These are phyloP conservation scores for Glycine tomentella DNA, from an alignment of 306 rosid species.

Conservation along the genomic window DNA sequence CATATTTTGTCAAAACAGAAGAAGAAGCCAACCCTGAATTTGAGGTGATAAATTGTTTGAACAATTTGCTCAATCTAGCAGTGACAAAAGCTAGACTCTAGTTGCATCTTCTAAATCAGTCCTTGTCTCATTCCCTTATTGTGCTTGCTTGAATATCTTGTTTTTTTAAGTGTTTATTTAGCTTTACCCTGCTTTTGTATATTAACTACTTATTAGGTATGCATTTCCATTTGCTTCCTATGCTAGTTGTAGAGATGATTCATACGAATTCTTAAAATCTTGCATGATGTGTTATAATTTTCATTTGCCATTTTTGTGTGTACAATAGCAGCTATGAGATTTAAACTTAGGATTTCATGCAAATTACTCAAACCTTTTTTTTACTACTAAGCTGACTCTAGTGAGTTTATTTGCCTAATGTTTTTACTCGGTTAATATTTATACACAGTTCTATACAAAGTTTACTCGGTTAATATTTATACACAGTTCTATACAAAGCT, in stretches of 20 bases:
- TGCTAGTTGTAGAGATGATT: conserved; percentile 39
- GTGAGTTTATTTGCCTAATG: not conserved
- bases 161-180: not conserved
- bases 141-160: conserved; percentile 1
- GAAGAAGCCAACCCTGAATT: conserved; percentile 65
- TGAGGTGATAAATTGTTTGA: conserved; percentile 58
- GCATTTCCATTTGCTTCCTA: not conserved
- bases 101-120: not conserved
- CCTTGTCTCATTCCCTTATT: not conserved
- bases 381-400: too few species aligned
- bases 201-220: conserved; percentile 1
- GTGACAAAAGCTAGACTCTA: conserved; percentile 5
- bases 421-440: too few species aligned
- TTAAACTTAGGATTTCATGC: too few species aligned
- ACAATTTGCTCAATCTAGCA: conserved; percentile 25
- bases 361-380: too few species aligned
- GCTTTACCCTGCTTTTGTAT: conserved; percentile 16
- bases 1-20: conserved; percentile 70
- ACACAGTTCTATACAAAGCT: not conserved
- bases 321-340: too few species aligned
- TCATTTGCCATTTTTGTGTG: not conserved
- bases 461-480: not conserved
- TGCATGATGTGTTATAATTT: conserved; percentile 15
- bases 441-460: too few species aligned
- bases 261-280: conserved; percentile 19